These are phyloP conservation scores for Diplodia sapinea DNA, from an alignment of 2,329 filamentous ascomycete species.

Conservation along the genomic window DNA sequence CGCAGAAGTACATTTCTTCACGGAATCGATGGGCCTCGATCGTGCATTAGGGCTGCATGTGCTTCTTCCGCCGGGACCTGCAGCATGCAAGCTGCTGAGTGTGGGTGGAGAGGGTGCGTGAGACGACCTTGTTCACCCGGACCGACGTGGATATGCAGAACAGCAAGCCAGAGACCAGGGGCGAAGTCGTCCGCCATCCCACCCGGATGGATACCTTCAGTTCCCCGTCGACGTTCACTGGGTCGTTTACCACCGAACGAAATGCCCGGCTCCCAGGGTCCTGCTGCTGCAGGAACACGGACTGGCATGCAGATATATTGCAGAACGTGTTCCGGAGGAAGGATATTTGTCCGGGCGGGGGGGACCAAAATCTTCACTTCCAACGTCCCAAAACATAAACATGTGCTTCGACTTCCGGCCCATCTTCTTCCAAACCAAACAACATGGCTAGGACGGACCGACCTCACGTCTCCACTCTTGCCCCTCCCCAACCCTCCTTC, in stretches of 20 bases:
- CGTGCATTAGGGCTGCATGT: constrained; percentile 21
- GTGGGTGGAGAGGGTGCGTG: not conserved
- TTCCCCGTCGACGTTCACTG: constrained; percentile 21
- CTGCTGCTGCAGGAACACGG: not conserved
- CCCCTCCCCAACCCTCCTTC: not conserved
- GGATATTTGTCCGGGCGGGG: not conserved
- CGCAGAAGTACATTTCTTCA: not conserved
- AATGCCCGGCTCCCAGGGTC: not conserved
- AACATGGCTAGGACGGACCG: not conserved
- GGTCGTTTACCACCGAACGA: not conserved
- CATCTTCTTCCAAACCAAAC: not conserved
- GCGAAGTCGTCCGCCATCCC: not conserved
- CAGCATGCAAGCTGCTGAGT: constrained; percentile 11
- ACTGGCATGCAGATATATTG: not conserved
- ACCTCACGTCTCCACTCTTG: not conserved
- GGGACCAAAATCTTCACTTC: not conserved
- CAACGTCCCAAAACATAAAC: not conserved
- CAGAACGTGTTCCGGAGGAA: not conserved
- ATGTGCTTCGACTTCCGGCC: not conserved
- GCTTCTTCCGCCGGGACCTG: constrained; percentile 10
- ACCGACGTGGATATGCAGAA: not conserved
- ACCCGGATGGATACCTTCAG: not conserved
- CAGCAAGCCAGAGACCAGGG: constrained; percentile 5
- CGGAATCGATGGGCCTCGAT: not conserved
- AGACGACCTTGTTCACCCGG: not conserved